Base-by-base conservation (phyloP, 2,329 filamentous ascomycete species). In the Chaetothyriales sp. region DNA sequence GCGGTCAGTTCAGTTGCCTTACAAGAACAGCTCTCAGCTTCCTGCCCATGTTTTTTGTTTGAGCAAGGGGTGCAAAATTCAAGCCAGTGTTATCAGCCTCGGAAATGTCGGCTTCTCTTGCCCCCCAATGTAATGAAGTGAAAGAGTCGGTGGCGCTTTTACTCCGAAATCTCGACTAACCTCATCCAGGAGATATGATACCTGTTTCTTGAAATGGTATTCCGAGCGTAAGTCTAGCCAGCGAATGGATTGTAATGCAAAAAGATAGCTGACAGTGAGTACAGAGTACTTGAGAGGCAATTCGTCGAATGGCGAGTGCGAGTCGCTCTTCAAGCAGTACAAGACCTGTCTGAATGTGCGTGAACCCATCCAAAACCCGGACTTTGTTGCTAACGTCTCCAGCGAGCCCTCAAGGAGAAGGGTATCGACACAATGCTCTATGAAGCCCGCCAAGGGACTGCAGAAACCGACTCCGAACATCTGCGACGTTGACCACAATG, bases 191-290 rank as follows among this genome's bases (percentile, higher is more conserved):
- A 86, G 83, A 61, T 98, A 98, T 65, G 92, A 98, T 67, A 89
- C 84, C 49, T 98, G 92, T 71, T 98, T 98, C 66, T 73, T 98
- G 57, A 96, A 95, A 70, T 98, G 92, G 92, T 98, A 98, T 68
- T 95, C 89, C 65, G 92, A 98, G 70, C 96, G 92, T 95, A 74
- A 53, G 83, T 49, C 48, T 25, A 18, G 32, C 15, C 22, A 57
- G 50, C 15, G 46, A 46, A 36, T 12, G 26, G 28, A 48, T 18
- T 39, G 8, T 19, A 18, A 18, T 36, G 49, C n/a, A n/a, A 44
- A 42, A 32, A 20, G n/a, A n/a, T n/a, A n/a, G 32, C 48, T 56
- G 46, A 54, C 18, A 43, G 43, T 44, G 47, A n/a, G 19, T 12
- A 32, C 57, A 92, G 92, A 95, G 68, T 98, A 95, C 63, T 79